These are phyloP conservation scores for Crithidia bombi DNA, from an alignment of 208 protist species.

Conservation along the genomic window DNA sequence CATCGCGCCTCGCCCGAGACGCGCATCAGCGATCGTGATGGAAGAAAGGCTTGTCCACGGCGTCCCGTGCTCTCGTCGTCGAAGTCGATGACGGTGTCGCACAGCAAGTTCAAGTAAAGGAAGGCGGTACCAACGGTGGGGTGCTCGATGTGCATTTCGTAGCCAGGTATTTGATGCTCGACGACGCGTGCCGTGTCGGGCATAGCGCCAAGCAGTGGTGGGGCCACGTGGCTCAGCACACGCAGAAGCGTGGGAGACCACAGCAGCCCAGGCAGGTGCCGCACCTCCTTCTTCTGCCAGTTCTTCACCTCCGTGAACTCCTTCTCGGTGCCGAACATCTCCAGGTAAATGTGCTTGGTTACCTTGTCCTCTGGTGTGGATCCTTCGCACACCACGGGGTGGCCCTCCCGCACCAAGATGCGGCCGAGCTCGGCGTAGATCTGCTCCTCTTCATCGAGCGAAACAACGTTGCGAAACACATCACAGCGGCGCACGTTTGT, in stretches of 20 bases:
- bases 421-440: conserved; percentile 74
- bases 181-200: conserved; percentile 87
- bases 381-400: conserved; percentile 50
- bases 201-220: conserved; percentile 39
- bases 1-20: conserved; percentile 84
- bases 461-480: conserved; percentile 80
- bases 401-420: conserved; percentile 71
- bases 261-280: conserved; percentile 69
- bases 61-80: conserved; percentile 87
- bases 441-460: conserved; percentile 59
- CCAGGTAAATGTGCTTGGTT: conserved; percentile 81
- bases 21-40: conserved; percentile 67
- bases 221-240: conserved; percentile 41
- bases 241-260: conserved; percentile 81
- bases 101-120: conserved; percentile 80
- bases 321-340: conserved; percentile 76
- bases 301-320: conserved; percentile 84
- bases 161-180: conserved; percentile 83
- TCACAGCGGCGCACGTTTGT: conserved; percentile 51
- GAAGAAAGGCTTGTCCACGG: conserved; percentile 66
- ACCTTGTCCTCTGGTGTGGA: conserved; percentile 62
- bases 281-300: conserved; percentile 66
- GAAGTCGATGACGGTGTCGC: conserved; percentile 80
- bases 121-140: conserved; percentile 82
- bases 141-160: conserved; percentile 88